Base-by-base conservation (phyloP, 2,329 filamentous ascomycete genomes). In the Apiospora koreana region DNA sequence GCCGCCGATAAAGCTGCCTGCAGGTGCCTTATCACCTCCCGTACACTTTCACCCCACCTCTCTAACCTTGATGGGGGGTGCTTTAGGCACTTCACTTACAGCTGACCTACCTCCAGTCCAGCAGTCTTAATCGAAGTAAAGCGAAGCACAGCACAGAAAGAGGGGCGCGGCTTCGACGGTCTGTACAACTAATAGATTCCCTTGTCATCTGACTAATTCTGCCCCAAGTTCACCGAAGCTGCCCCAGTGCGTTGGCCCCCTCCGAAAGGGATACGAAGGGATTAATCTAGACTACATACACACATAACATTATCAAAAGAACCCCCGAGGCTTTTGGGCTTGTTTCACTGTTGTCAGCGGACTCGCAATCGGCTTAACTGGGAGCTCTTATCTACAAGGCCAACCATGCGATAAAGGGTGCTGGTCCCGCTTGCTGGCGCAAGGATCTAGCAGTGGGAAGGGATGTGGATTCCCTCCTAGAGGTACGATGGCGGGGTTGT, bases 381-480 rank as follows among this genome's bases (percentile, higher is more conserved):
- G 62, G 54, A 69, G 64, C 69, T 69, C 69, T 69, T 70, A 69
- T 72, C 70, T 71, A 65, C 45, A 64, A 68, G 66, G 69, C 21
- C n/a, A 21, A 43, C 50, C 50, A 66, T 65, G 62, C 69, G 71
- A 74, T 69, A 68, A 68, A 45, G 69, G 69, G 68, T 69, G 28
- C 54, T 62, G 31, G 54, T 23, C 54, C 50, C 25, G 25, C 48
- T 18, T 8, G 50, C 50, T 38, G 31, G 18, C 68, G 70, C 71
- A 73, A 65, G 72, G 72, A 42, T 70, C 54, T 35, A 38, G 18
- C 9, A 62, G 31, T 62, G 54, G 31, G 28, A 21, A 54, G 2
- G 54, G 31, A 28, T n/a, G 31, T 62, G 54, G 54, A 38, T 62
- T 31, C 54, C 9, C 28, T 38, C 21, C 8, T 38, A 14, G 50